Percentiles rank a stretch among this genome's conserved stretches.
These are phyloP conservation scores for Malassezia cuniculi DNA, from an alignment of 1,284 basidiomycete genomes.

Conservation along the genomic window DNA sequence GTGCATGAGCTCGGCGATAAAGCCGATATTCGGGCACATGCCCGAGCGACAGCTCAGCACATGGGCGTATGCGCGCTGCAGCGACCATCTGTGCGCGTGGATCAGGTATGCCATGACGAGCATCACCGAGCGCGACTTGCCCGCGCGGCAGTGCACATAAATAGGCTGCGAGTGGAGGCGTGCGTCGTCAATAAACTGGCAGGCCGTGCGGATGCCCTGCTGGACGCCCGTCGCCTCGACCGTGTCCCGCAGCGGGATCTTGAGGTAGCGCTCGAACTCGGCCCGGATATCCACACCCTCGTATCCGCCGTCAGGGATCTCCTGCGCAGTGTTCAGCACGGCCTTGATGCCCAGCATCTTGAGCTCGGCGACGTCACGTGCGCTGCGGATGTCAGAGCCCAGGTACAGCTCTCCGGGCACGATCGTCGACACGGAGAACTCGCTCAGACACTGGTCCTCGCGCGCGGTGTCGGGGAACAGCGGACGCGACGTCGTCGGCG, in stretches of 20 bases:
- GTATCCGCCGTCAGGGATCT: conserved; percentile 46
- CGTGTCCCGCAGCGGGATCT: conserved; percentile 81
- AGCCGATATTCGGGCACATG: conserved; percentile 95
- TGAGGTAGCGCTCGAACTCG: conserved; percentile 64
- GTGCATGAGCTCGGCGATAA: conserved; percentile 89
- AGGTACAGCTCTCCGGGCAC: conserved; percentile 79
- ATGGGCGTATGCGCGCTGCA: conserved; percentile 75
- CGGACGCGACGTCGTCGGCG: not conserved
- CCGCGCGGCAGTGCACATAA: conserved; percentile 93
- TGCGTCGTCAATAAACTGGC: conserved; percentile 77
- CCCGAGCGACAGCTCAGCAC: conserved; percentile 77
- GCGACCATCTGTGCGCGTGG: conserved; percentile 86
- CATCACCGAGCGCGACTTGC: conserved; percentile 88
- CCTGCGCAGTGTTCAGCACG: conserved; percentile 78
- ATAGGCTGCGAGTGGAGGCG: conserved; percentile 71
- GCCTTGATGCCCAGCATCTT: conserved; percentile 64
- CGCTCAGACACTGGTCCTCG: not conserved
- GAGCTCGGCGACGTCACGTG: conserved; percentile 63
- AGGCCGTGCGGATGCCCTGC: conserved; percentile 68
- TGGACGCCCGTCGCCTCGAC: conserved; percentile 84
- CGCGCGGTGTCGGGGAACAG: not conserved
- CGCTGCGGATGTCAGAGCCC: conserved; percentile 68
- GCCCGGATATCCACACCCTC: conserved; percentile 11
- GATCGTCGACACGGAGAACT: conserved; percentile 49
- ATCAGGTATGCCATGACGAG: conserved; percentile 95